A percentile compares a stretch with the other conserved stretches of the same genome.
Conservation (phyloP, 1,284 basidiomycete species). For the Cronartium ribicola region DNA sequence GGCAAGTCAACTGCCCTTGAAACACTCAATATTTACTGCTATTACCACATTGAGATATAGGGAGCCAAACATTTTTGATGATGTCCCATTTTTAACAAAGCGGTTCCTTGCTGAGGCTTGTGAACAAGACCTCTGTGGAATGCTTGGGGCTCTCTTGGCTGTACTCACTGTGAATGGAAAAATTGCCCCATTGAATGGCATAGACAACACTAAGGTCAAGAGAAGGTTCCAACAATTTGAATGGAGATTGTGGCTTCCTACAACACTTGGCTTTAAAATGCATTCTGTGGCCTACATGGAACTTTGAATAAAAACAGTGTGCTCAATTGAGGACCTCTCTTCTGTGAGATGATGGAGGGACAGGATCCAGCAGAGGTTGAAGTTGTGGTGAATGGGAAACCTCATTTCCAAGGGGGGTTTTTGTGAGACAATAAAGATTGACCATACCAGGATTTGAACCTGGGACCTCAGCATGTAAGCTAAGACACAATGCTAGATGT, state of each 20-base stretch:
- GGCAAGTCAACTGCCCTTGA: background rate
- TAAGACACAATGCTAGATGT: no score
- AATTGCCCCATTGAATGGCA: background rate
- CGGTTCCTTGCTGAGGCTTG: background rate
- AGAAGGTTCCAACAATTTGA: conserved; percentile 13
- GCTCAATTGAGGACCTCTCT: conserved; percentile 5
- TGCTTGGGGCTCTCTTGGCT: conserved; percentile 7
- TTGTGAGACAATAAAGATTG: no score
- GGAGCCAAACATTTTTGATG: background rate
- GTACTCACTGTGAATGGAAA: conserved; percentile 16
- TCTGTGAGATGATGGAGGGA: conserved; percentile 20
- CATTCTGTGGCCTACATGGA: conserved; percentile 24
- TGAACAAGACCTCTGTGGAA: conserved; percentile 8
- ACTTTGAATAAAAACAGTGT: conserved; percentile 18
- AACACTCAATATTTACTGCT: background rate
- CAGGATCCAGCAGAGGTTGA: background rate
- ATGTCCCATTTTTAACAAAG: background rate
- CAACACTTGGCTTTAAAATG: conserved; percentile 29
- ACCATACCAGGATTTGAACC: no score
- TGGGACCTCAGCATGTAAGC: no score
- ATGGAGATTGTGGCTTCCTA: conserved; percentile 13
- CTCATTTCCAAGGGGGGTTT: no score
- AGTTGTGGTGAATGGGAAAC: no score
- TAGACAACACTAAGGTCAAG: conserved; percentile 10
- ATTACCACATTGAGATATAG: background rate